These are phyloP conservation scores for Collybia sordida DNA, from an alignment of 768 basidiomycete species.

Conservation along the genomic window DNA sequence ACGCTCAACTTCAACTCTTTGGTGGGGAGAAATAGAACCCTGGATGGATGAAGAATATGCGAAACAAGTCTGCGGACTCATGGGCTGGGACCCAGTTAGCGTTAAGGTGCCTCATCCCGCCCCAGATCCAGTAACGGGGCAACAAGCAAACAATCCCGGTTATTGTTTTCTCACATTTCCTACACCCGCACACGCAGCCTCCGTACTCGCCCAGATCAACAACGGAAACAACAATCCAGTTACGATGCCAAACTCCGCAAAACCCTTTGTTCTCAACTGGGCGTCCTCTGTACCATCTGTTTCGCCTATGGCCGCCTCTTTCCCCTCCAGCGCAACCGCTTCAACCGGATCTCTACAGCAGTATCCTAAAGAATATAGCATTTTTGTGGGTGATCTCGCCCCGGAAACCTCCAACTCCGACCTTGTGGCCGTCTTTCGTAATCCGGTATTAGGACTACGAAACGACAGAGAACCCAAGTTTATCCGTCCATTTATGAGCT, in stretches of 20 bases:
- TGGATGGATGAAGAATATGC: slow-evolving; percentile 99
- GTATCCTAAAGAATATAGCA: slow-evolving; percentile 85
- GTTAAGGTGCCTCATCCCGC: slow-evolving; percentile 71
- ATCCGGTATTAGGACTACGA: slow-evolving; percentile 81
- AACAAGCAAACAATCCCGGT: slow-evolving; percentile 80
- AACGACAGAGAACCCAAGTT: slow-evolving; percentile 88
- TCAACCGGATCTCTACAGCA: slow-evolving; percentile 44
- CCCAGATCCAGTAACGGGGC: slow-evolving; percentile 55
- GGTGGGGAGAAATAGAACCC: slow-evolving; percentile 87
- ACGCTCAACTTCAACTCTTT: slow-evolving; percentile 62
- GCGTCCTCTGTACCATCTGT: slow-evolving; percentile 42
- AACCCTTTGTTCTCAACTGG: slow-evolving; percentile 84
- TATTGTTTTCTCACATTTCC: slow-evolving; percentile 90
- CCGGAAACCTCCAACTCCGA: slow-evolving; percentile 95
- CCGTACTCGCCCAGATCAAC: slow-evolving; percentile 69
- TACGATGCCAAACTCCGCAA: slow-evolving; percentile 85
- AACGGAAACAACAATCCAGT: slow-evolving; percentile 39
- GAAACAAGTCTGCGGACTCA: slow-evolving; percentile 80
- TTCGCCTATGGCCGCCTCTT: slow-evolving; percentile 29
- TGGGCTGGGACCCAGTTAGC: slow-evolving; percentile 82
- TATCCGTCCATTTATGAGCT: slow-evolving; percentile 85
- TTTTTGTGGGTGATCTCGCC: slow-evolving; percentile 93
- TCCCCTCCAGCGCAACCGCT: slow-evolving; percentile 22
- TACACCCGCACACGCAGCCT: slow-evolving; percentile 63
- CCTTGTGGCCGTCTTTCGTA: slow-evolving; percentile 89